These are phyloP conservation scores for Aspergillus carbonarius DNA, from an alignment of 2,329 filamentous ascomycete species.

Conservation along the genomic window DNA sequence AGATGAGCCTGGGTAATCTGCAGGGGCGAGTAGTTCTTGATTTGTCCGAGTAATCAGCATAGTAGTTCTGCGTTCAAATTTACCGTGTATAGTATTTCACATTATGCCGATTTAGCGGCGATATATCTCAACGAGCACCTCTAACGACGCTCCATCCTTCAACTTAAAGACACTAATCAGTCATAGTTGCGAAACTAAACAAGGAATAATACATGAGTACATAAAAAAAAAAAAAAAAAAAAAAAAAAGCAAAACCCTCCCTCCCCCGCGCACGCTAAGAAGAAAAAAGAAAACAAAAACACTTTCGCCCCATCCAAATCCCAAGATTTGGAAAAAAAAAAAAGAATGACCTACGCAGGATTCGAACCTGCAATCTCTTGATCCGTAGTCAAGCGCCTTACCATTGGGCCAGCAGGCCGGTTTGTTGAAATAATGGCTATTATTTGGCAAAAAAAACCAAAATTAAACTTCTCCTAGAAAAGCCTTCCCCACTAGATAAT, in stretches of 20 bases:
- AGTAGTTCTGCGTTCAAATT: background rate
- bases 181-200: too few relatives aligned
- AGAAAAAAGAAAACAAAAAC: background rate
- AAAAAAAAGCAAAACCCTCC: background rate
- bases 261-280: background rate
- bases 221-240: background rate
- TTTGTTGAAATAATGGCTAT: background rate
- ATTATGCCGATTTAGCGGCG: too few relatives aligned
- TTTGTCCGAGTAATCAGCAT: slow-evolving; percentile 27
- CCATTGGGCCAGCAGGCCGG: slow-evolving; percentile 24
- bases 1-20: slow-evolving; percentile 46
- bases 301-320: background rate
- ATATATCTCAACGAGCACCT: background rate
- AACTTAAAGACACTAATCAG: too few relatives aligned
- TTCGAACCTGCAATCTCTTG: slow-evolving; percentile 53
- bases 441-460: too few relatives aligned
- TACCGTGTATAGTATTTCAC: too few relatives aligned
- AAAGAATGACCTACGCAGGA: slow-evolving; percentile 35
- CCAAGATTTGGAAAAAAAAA: background rate
- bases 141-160: too few relatives aligned
- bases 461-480: too few relatives aligned
- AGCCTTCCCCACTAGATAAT: background rate
- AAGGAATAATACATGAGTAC: too few relatives aligned
- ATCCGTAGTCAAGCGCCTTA: slow-evolving; percentile 29
- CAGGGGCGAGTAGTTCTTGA: slow-evolving; percentile 52